Base-by-base conservation (phyloP, 1,284 basidiomycete genomes). In the Pseudozyma sp. region DNA sequence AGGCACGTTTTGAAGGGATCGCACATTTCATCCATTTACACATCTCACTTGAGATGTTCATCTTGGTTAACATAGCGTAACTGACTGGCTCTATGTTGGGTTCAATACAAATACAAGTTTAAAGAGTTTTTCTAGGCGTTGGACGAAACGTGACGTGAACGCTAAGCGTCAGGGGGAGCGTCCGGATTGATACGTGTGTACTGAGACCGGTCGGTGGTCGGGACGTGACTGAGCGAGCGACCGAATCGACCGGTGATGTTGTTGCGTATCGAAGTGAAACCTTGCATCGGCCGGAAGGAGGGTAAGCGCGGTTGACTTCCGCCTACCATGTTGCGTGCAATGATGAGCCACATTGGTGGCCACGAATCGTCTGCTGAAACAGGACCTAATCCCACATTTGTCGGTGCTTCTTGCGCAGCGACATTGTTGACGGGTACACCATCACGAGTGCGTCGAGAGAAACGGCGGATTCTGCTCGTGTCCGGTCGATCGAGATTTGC, bases 1-100 rank as follows among this genome's bases (percentile, higher is more conserved):
- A 62, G 50, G 49, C 25, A 69, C 75, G 77, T 80, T 80, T 78
- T 80, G 77, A 80, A 80, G 77, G 71, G 56, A 62, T 69, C 70
- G 45, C 65, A 78, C 79, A 80, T 68, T 39, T 21, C 35, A 18
- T 6, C 18, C 55, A n/a, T 36, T 16, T 19, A 11, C 45, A 35
- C 31, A 6, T 38, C 25, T 8, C 31, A 35, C 13, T n/a, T 34
- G 39, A 21, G 25, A 6, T 6, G 25, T 31, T 31, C 25, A 31
- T 31, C 25, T 31, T 6, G n/a, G n/a, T n/a, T n/a, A 31, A 6
- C 3, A 6, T 31, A 31, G 25, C 6, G 3, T 31, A 40, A 40
- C 39, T 25, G 10, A 47, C 21, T 21, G n/a, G n/a, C n/a, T 31
- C 25, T 31, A 31, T 31, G 18, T 14, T 48, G n/a, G 34, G 16